Percentiles rank a stretch among this genome's conserved stretches.
These are phyloP conservation scores for Endogone sp. DNA, from an alignment of 192 early-diverging fungal species.

Conservation along the genomic window DNA sequence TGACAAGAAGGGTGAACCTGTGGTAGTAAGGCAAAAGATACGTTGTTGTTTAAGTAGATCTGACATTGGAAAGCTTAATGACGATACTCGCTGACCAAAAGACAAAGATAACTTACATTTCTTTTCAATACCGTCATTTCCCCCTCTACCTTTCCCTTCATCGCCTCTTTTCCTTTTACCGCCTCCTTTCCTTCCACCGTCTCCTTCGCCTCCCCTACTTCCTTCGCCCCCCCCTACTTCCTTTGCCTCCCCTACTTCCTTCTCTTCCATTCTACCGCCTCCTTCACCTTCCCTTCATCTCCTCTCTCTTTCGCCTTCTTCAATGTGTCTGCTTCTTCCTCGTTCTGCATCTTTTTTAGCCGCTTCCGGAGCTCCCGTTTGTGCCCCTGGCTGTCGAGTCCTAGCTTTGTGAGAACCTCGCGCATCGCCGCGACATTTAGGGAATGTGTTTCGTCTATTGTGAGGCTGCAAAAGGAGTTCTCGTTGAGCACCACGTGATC, in stretches of 20 bases:
- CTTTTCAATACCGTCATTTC: neutral
- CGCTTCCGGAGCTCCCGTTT: constrained; percentile 41
- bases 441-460: no score
- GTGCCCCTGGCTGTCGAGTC: constrained; percentile 40
- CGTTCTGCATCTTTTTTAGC: constrained; percentile 35
- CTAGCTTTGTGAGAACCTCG: no score
- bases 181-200: neutral
- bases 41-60: neutral
- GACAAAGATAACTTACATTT: neutral
- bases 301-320: constrained; percentile 4
- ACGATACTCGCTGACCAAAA: neutral
- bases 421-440: no score
- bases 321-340: constrained; percentile 10
- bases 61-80: neutral
- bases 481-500: no score
- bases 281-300: neutral
- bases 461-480: no score
- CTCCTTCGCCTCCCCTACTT: neutral
- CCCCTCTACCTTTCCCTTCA: neutral
- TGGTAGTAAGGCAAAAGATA: no score
- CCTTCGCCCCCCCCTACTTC: no score
- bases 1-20: neutral
- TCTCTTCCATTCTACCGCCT: neutral
- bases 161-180: no score
- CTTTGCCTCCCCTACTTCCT: neutral